Percentiles rank a stretch among this genome's conserved stretches.
These are phyloP conservation scores for Aspergillus cejpii DNA, from an alignment of 2,329 filamentous ascomycete genomes.

Conservation along the genomic window DNA sequence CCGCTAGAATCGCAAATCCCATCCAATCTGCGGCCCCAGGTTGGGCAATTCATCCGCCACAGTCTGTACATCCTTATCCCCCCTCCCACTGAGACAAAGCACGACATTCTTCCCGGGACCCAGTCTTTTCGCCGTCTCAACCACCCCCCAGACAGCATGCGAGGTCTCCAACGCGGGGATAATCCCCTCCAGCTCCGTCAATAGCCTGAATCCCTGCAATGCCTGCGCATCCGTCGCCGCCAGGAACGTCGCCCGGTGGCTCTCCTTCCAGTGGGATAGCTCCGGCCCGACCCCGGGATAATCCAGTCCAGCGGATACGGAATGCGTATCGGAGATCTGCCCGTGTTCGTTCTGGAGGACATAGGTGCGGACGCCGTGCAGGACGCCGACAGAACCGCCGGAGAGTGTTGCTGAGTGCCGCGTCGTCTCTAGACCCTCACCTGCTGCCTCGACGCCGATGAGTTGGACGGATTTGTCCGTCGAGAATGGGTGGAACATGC, in stretches of 20 bases:
- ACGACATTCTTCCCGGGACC: conserved; percentile 77
- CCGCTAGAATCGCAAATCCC: conserved; percentile 38
- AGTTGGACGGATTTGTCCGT: conserved; percentile 74
- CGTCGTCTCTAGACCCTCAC: conserved; percentile 73
- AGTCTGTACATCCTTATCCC: conserved; percentile 96
- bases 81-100: conserved; percentile 81
- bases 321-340: conserved; percentile 87
- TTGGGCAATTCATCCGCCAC: conserved; percentile 85
- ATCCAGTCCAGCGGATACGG: conserved; percentile 85
- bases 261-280: conserved; percentile 84
- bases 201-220: conserved; percentile 72
- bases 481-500: conserved; percentile 95
- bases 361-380: conserved; percentile 91
- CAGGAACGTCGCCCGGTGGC: conserved; percentile 70
- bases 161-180: conserved; percentile 89
- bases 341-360: conserved; percentile 84
- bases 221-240: conserved; percentile 84
- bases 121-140: conserved; percentile 86
- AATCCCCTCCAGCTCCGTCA: conserved; percentile 85
- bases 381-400: conserved; percentile 78
- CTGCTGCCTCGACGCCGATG: conserved; percentile 86
- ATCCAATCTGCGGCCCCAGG: conserved; percentile 73
- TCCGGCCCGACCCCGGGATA: conserved; percentile 95
- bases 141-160: conserved; percentile 78
- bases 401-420: conserved; percentile 79